A percentile compares a stretch with the other conserved stretches of the same genome.
Conservation (phyloP, 805 yeast species). For the Alloascoidea hylecoeti region DNA sequence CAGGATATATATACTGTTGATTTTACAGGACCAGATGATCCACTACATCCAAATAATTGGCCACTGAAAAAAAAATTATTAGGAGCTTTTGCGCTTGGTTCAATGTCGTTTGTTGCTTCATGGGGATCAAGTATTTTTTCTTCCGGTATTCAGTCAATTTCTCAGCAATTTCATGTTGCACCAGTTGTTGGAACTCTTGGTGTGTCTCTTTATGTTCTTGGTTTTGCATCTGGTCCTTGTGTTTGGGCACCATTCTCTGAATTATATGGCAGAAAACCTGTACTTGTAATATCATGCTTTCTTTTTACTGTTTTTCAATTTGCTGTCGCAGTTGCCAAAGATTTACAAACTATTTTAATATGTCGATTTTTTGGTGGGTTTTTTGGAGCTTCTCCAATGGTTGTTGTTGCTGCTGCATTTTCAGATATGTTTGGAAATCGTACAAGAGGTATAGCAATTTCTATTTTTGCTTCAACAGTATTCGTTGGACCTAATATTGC, state of each 20-base stretch:
- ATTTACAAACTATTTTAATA: slow-evolving; percentile 62
- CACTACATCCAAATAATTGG: slow-evolving; percentile 75
- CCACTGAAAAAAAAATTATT: slow-evolving; percentile 24
- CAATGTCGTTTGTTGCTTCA: slow-evolving; percentile 30
- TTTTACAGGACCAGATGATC: slow-evolving; percentile 70
- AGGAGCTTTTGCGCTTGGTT: slow-evolving; percentile 26
- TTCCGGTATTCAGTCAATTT: slow-evolving; percentile 33
- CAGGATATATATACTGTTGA: slow-evolving; percentile 47
- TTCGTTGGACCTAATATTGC: slow-evolving; percentile 73
- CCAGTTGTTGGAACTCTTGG: slow-evolving; percentile 57
- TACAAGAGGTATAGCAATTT: slow-evolving; percentile 63
- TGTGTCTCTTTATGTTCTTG: slow-evolving; percentile 73
- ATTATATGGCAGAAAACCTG: slow-evolving; percentile 42
- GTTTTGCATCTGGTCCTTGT: slow-evolving; percentile 88
- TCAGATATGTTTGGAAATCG: slow-evolving; percentile 63
- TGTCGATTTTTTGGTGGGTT: slow-evolving; percentile 73
- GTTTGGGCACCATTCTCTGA: slow-evolving; percentile 87
- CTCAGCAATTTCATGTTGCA: slow-evolving; percentile 43
- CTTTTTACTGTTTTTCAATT: slow-evolving; percentile 47
- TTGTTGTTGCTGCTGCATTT: slow-evolving; percentile 76
- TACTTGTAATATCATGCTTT: slow-evolving; percentile 40
- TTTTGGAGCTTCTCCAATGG: slow-evolving; percentile 75
- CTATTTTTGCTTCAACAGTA: slow-evolving; percentile 57
- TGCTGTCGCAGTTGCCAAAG: slow-evolving; percentile 68
- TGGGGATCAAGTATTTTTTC: slow-evolving; percentile 67